A percentile compares a stretch with the other conserved stretches of the same genome.
phyloP scores from a whole-genome alignment of 2,329 filamentous ascomycete species.

The Sphaerulina populicola region DNA sequence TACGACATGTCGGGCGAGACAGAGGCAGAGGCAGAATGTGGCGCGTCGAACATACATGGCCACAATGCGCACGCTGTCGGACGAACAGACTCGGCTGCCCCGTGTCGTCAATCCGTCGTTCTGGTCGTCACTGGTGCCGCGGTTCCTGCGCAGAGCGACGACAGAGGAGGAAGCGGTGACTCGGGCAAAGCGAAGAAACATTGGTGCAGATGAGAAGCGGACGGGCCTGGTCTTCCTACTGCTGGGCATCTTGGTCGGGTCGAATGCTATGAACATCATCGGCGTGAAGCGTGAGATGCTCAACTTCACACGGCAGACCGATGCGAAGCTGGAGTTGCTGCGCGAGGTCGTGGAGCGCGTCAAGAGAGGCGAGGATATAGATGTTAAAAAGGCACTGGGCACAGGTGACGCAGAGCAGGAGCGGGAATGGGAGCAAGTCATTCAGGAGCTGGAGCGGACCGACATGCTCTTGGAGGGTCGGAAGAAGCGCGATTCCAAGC shows the following conservation, averaged over 20 bases:
- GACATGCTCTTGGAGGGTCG: constrained; percentile 28
- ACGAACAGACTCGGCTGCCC: constrained; percentile 23
- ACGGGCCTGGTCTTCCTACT: constrained; percentile 60
- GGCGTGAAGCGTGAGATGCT: constrained; percentile 66
- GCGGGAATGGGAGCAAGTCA: constrained; percentile 79
- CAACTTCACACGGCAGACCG: constrained; percentile 64
- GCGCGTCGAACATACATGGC: constrained; percentile 10
- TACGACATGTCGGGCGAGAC: not conserved
- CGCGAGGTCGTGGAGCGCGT: constrained; percentile 66
- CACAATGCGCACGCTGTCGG: constrained; percentile 4
- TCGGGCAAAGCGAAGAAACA: constrained; percentile 11
- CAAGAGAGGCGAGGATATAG: constrained; percentile 65
- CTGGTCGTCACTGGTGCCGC: constrained; percentile 33
- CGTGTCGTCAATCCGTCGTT: constrained; percentile 31
- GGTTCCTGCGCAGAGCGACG: constrained; percentile 25
- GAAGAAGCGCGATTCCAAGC: constrained; percentile 26
- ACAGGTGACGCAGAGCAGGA: constrained; percentile 69
- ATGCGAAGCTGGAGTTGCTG: constrained; percentile 67
- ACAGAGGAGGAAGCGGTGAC: constrained; percentile 18
- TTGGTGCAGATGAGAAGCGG: constrained; percentile 36
- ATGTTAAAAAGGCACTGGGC: constrained; percentile 75
- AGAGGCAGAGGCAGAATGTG: not conserved
- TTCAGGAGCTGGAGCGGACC: constrained; percentile 34
- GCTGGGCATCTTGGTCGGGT: constrained; percentile 71
- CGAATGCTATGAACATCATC: constrained; percentile 91